These are phyloP conservation scores for Solioccasus polychromus DNA, from an alignment of 768 basidiomycete genomes.

Conservation along the genomic window DNA sequence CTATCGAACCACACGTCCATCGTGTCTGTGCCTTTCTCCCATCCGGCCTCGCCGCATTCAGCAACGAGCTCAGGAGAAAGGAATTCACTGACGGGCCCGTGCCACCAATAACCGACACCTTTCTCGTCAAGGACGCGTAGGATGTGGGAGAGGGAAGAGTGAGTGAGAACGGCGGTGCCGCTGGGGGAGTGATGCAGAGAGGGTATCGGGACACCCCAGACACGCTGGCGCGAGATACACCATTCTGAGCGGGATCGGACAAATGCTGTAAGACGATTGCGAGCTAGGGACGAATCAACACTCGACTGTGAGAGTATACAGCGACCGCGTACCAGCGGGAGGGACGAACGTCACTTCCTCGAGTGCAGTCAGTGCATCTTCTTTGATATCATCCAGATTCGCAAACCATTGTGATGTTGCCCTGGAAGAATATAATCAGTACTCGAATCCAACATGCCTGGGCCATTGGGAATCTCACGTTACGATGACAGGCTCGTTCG, in stretches of 20 bases:
- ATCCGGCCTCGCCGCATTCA: conserved; percentile 44
- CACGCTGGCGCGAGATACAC: conserved; percentile 97
- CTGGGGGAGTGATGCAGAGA: conserved; percentile 68
- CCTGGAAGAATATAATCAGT: conserved; percentile 35
- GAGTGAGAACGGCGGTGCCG: conserved; percentile 62
- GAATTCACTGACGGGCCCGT: conserved; percentile 80
- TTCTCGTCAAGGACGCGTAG: conserved; percentile 67
- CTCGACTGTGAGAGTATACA: neutral
- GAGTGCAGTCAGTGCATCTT: conserved; percentile 66
- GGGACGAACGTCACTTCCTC: conserved; percentile 75
- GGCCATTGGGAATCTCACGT: conserved; percentile 48
- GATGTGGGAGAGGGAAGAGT: conserved; percentile 69
- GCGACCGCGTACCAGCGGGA: conserved; percentile 53
- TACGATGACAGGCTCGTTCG: conserved; percentile 87
- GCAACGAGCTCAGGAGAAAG: conserved; percentile 57
- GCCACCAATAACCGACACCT: conserved; percentile 90
- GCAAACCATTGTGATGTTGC: conserved; percentile 99
- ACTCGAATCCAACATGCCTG: neutral
- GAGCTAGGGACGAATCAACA: conserved; percentile 49
- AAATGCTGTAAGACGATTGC: conserved; percentile 85
- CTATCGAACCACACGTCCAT: conserved; percentile 99
- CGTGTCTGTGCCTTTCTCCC: conserved; percentile 86
- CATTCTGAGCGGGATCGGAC: conserved; percentile 90
- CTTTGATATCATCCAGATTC: conserved; percentile 82
- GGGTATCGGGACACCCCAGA: conserved; percentile 97